Evolutionary conservation across 2,329 filamentous ascomycete genomes (phyloP).

Genomic region (Drechslera avenae): DNA sequence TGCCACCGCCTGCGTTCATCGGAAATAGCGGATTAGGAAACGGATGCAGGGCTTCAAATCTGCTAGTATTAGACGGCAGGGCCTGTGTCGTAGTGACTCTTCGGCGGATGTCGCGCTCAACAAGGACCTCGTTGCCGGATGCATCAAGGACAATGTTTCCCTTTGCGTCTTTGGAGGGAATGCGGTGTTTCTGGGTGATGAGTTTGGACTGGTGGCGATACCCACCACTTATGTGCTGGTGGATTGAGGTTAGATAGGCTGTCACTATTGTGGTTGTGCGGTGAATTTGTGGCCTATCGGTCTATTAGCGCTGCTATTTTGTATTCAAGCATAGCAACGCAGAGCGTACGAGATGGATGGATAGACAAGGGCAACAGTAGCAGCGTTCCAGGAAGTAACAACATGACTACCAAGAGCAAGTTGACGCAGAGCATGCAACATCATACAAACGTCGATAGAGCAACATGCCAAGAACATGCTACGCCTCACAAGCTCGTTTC

Average conservation of each 20-base stretch:
- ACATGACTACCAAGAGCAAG: too few relatives aligned
- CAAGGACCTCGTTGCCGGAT: conserved; percentile 7
- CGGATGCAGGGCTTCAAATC: conserved; percentile 25
- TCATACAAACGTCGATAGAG: too few relatives aligned
- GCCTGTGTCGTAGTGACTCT: conserved; percentile 13
- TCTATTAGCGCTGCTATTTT: not conserved
- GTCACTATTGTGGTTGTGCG: conserved; percentile 24
- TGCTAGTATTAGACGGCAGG: conserved; percentile 15
- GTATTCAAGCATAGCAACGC: too few relatives aligned
- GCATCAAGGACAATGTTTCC: conserved; percentile 18
- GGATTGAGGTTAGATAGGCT: conserved; percentile 24
- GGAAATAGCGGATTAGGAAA: conserved; percentile 36
- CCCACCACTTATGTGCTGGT: conserved; percentile 29
- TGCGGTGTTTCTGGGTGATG: conserved; percentile 14
- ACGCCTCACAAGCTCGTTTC: not conserved
- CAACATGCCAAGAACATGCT: too few relatives aligned
- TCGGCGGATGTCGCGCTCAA: conserved; percentile 13
- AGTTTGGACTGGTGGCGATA: conserved; percentile 15
- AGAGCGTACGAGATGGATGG: too few relatives aligned
- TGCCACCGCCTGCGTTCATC: conserved; percentile 15
- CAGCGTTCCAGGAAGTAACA: too few relatives aligned
- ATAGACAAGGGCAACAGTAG: too few relatives aligned
- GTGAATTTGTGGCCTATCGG: conserved; percentile 25
- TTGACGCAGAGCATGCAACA: too few relatives aligned
- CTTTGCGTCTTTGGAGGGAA: conserved; percentile 19